Percentiles rank a stretch among this genome's conserved stretches.
Evolutionary conservation across 106 monocot species (phyloP).

Genomic region (Triglochin maritima): DNA sequence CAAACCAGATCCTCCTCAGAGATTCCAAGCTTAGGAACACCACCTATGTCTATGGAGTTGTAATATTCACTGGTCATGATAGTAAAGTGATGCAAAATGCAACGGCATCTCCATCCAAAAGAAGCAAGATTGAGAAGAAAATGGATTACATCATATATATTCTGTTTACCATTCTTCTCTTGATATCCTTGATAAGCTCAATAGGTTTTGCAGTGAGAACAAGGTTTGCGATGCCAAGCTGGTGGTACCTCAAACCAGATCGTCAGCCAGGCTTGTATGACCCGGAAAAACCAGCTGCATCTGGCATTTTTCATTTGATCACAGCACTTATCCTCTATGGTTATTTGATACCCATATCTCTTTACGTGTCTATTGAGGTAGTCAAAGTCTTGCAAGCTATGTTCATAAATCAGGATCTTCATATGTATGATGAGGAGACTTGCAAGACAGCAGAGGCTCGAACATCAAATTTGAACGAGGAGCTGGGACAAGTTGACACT

Average conservation of each 20-base stretch:
- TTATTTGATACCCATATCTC: constrained; percentile 87
- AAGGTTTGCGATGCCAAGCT: constrained; percentile 63
- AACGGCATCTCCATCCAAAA: constrained; percentile 74
- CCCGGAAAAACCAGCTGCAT: constrained; percentile 36
- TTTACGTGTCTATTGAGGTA: constrained; percentile 90
- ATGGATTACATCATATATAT: constrained; percentile 86
- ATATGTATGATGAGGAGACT: constrained; percentile 86
- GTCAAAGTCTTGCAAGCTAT: constrained; percentile 91
- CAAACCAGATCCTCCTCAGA: constrained; percentile 77
- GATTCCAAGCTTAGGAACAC: constrained; percentile 98
- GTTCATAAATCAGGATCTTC: constrained; percentile 90
- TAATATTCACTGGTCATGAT: constrained; percentile 89
- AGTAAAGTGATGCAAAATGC: constrained; percentile 97
- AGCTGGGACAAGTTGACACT: constrained; percentile 90
- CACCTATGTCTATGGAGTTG: constrained; percentile 72
- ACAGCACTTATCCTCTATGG: constrained; percentile 95
- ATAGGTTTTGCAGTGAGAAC: constrained; percentile 76
- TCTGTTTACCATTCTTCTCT: constrained; percentile 68
- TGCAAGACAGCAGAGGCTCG: constrained; percentile 72
- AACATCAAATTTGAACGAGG: constrained; percentile 93
- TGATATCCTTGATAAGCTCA: constrained; percentile 87
- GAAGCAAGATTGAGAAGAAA: constrained; percentile 85
- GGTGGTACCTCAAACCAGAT: constrained; percentile 81
- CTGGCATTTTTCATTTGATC: constrained; percentile 75
- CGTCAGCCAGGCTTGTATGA: constrained; percentile 30